Base-by-base conservation (phyloP, 495 filamentous ascomycete genomes). In the Penicillium crystallinum region DNA sequence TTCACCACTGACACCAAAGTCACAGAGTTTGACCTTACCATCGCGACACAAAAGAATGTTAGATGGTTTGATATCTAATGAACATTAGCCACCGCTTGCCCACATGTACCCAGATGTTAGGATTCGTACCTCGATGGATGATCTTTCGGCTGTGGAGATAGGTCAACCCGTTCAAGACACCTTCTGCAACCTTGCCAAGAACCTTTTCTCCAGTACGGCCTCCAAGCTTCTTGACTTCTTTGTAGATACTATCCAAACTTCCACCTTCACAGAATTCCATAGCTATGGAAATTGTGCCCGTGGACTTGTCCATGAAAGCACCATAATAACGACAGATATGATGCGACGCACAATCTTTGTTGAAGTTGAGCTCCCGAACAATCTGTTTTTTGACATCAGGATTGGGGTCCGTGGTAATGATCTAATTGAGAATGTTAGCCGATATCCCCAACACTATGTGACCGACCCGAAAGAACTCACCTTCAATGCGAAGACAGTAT, bases 191-290 rank as follows among this genome's bases (percentile, higher is more conserved):
- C 74, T 97, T 98, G 41, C 95, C 93, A n/a, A 98, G 76, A 7
- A 98, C 93, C 62, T 97, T 97, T 73, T 98, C 93, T 52, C 93
- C 93, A 0, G 92, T 97, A 15, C 93, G 85, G 2, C 93, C 95
- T 34, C 91, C 91, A 6, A 96, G 82, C 59, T 89, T 87, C 74
- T 95, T 96, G 45, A 98, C 90, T 70, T 97, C 92, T 55, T 89
- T 89, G 77, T 97, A 98, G 59, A 98, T 90, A 62, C 87, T 90
- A 69, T 98, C 89, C 29, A 98, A 80, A 46, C 88, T 93, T 27
- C 93, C 95, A 44, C 93, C 93, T 68, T 97, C 93, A 66, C 93
- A 98, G 64, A 96, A 97, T 65, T 98, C 93, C 93, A 98, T 98
- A 22, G 90, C 90, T 66, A 98, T 98, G 38, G 88, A 92, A 52